phyloP scores from a whole-genome alignment of 202 grass and related monocot species.

The Cymbopogon flexuosus region DNA sequence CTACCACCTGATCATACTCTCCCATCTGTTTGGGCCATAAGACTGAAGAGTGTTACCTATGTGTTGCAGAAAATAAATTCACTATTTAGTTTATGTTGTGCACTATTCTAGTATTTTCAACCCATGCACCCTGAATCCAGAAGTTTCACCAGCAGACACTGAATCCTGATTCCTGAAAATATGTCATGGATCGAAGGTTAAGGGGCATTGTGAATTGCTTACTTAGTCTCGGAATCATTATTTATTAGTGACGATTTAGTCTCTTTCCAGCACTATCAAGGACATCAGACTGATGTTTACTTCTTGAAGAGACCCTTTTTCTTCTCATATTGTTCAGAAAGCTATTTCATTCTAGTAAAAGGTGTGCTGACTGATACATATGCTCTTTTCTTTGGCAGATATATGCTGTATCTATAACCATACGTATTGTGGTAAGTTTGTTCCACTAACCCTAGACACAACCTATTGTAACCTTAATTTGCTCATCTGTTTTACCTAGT shows the following conservation, averaged over 20 bases:
- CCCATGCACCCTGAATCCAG: background rate
- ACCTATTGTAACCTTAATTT: background rate
- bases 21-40: background rate
- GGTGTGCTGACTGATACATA: background rate
- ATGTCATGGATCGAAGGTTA: background rate
- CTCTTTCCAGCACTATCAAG: background rate
- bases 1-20: background rate
- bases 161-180: background rate
- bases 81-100: background rate
- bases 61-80: background rate
- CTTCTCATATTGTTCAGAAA: background rate
- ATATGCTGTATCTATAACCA: conserved; percentile 72
- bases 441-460: conserved; percentile 8
- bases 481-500: background rate
- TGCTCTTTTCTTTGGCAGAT: conserved; percentile 43
- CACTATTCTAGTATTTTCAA: background rate
- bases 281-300: background rate
- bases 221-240: conserved; percentile 3
- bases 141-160: background rate
- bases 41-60: background rate
- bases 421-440: conserved; percentile 70
- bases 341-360: conserved; percentile 26
- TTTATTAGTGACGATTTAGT: background rate
- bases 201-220: background rate
- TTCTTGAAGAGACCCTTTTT: background rate